Conservation (phyloP, 2,329 filamentous ascomycete species). For the Pseudofabraea citricarpa region DNA sequence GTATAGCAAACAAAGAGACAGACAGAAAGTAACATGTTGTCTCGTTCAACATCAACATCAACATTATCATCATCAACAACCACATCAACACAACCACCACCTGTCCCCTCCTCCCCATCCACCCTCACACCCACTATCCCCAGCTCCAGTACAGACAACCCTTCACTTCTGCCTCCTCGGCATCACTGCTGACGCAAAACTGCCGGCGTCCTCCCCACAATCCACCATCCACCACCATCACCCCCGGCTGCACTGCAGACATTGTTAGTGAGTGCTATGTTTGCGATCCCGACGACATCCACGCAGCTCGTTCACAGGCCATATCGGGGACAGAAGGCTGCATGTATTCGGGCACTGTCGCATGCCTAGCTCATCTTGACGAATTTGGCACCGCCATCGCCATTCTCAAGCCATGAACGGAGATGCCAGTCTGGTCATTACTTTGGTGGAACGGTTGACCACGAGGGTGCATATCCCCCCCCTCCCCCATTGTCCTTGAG, state of each 20-base stretch:
- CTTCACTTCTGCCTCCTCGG: not conserved
- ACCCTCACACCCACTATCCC: not conserved
- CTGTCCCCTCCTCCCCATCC: not conserved
- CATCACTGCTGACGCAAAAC: not conserved
- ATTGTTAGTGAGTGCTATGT: constrained; percentile 5
- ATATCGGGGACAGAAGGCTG: constrained; percentile 1
- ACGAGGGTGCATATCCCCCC: constrained; percentile 44
- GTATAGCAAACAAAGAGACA: not conserved
- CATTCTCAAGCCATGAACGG: constrained; percentile 44
- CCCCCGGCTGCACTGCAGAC: too few species aligned
- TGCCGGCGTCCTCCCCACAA: not conserved
- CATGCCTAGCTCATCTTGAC: constrained; percentile 20
- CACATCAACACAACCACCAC: too few species aligned
- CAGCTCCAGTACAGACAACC: too few species aligned
- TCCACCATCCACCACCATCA: not conserved
- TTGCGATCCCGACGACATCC: constrained; percentile 3
- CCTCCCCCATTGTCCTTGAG: constrained; percentile 3
- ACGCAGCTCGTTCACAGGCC: constrained; percentile 1
- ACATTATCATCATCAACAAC: too few species aligned
- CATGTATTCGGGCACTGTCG: constrained; percentile 9
- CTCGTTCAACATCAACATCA: too few species aligned
- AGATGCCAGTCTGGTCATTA: constrained; percentile 55
- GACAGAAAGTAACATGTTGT: too few species aligned
- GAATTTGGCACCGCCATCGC: constrained; percentile 18
- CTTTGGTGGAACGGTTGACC: constrained; percentile 57